These are phyloP conservation scores for Exophiala dermatitidis DNA, from an alignment of 2,329 filamentous ascomycete species.

Conservation along the genomic window DNA sequence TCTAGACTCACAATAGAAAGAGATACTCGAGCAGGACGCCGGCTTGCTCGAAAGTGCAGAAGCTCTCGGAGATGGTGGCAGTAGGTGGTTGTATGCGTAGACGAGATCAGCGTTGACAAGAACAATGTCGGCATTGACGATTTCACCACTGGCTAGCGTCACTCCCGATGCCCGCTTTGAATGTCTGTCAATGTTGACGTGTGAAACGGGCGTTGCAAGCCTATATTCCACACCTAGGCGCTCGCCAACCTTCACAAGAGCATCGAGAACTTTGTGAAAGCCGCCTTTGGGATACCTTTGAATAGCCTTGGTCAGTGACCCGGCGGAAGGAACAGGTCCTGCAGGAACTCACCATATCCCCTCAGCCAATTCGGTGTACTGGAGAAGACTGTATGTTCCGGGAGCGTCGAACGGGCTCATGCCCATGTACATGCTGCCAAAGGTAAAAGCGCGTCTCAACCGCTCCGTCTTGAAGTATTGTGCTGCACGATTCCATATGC, in stretches of 20 bases:
- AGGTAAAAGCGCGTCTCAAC: constrained; percentile 64
- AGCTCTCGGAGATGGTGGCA: constrained; percentile 47
- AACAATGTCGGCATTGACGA: constrained; percentile 57
- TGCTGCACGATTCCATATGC: constrained; percentile 58
- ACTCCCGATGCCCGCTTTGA: constrained; percentile 53
- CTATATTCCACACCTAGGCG: constrained; percentile 57
- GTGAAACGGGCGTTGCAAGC: constrained; percentile 51
- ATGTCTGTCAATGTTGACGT: constrained; percentile 48
- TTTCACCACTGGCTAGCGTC: constrained; percentile 50
- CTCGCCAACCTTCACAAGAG: constrained; percentile 56
- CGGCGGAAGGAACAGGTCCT: not conserved
- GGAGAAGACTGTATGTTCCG: constrained; percentile 64
- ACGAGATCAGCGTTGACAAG: constrained; percentile 67
- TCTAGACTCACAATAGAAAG: constrained; percentile 57
- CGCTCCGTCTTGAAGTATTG: constrained; percentile 65
- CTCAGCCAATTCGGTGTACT: constrained; percentile 68
- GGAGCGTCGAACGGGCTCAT: constrained; percentile 73
- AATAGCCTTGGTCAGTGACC: not conserved
- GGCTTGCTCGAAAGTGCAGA: constrained; percentile 32
- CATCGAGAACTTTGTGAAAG: constrained; percentile 59
- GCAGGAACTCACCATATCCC: constrained; percentile 59
- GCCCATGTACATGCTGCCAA: constrained; percentile 76
- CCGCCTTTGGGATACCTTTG: constrained; percentile 47
- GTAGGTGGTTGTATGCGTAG: constrained; percentile 65
- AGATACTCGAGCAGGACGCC: constrained; percentile 62